Base-by-base conservation (phyloP, 2,329 filamentous ascomycete genomes). In the Emericellopsis cladophorae region DNA sequence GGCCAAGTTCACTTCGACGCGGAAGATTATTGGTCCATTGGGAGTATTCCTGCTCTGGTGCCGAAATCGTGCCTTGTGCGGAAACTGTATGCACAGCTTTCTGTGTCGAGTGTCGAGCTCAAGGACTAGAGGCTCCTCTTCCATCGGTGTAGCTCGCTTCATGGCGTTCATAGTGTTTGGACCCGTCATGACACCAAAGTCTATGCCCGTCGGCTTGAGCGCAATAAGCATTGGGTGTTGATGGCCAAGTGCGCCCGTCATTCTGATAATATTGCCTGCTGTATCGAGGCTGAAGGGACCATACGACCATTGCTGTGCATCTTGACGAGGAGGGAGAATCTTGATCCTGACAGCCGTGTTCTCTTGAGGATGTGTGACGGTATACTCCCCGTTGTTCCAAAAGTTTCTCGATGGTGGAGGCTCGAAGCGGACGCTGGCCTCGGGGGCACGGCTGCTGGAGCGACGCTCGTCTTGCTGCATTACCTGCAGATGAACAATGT, bases 121-220 rank as follows among this genome's bases (percentile, higher is more conserved):
- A 12, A 29, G 26, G 26, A 29, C 26, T 29, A 29, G 9, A 12
- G 26, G 26, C 26, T 29, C 26, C 26, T 29, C 12, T 18, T 21
- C 21, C 14, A 14, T 29, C n/a, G 26, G 31, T 7, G 18, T 16
- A 15, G 16, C 18, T 4, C 22, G 34, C 16, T n/a, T 21, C 11
- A 36, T 36, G 5, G 34, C 14, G 14, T 9, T 18, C 26, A 88
- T 76, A 0, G 64, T 62, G 3, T 59, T 61, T 5, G 72, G 67
- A 1, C 67, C 58, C 2, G 69, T 49, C 59, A 77, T 67, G 33
- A 76, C 63, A 0, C 84, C 83, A 48, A 88, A 81, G 15, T 76
- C 68, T 2, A 88, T 51, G 9, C 9, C 26, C 8, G 12, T 29
- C 9, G 26, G 26, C 6, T 29, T 29, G 26, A 29, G 26, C 26